A percentile compares a stretch with the other conserved stretches of the same genome.
Conservation (phyloP, 2,329 filamentous ascomycete genomes). For the Cyphellophora attinorum region DNA sequence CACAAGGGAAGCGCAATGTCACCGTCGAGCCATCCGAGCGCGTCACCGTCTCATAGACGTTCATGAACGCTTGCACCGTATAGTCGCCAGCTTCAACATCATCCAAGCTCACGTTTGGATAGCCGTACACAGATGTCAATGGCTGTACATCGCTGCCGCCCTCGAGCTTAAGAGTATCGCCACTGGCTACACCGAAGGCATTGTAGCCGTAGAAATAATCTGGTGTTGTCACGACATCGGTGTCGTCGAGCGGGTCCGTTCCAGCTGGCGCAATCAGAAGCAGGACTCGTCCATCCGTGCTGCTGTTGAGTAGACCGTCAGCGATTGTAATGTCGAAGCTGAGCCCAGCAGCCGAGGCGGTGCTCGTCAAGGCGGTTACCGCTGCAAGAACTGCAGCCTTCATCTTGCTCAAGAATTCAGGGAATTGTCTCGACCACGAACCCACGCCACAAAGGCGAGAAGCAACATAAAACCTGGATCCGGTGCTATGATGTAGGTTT, state of each 20-base stretch:
- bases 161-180: conserved; percentile 3
- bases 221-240: conserved; percentile 7
- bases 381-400: too few relatives aligned
- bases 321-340: conserved; percentile 5
- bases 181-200: conserved; percentile 1
- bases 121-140: conserved; percentile 4
- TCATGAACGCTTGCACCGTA: conserved; percentile 9
- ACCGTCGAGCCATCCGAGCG: conserved; percentile 7
- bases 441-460: not conserved
- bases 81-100: conserved; percentile 7
- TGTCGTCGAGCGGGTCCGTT: conserved; percentile 9
- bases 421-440: not conserved
- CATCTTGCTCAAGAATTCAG: not conserved
- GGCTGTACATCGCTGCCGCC: conserved; percentile 5
- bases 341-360: conserved; percentile 1
- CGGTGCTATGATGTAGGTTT: not conserved
- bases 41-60: conserved; percentile 6
- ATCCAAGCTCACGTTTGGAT: conserved; percentile 6
- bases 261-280: conserved; percentile 7
- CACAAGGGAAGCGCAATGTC: conserved; percentile 8
- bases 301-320: conserved; percentile 4
- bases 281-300: conserved; percentile 6
- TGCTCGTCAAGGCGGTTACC: not conserved
- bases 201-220: conserved; percentile 9
- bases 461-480: not conserved